Conservation (phyloP, 2,329 filamentous ascomycete genomes). For the Aspergillus texensis region DNA sequence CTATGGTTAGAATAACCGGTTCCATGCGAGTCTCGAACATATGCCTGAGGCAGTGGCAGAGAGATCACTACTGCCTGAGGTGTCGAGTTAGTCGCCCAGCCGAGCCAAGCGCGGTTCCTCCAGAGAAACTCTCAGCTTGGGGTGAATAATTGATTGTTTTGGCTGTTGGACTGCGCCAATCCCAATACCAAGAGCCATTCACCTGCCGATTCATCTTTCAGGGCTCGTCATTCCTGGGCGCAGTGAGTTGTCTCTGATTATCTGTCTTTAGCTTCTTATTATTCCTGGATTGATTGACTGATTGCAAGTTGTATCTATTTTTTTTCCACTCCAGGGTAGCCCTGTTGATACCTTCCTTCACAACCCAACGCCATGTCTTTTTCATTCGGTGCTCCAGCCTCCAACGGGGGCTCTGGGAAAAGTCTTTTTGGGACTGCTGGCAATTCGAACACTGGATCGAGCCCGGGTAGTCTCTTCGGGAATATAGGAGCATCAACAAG, state of each 20-base stretch:
- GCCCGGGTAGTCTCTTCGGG: slow-evolving; percentile 43
- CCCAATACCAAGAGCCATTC: slow-evolving; percentile 2
- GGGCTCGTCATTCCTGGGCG: slow-evolving; percentile 19
- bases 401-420: slow-evolving; percentile 37
- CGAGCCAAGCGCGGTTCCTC: slow-evolving; percentile 21
- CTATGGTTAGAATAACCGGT: slow-evolving; percentile 22
- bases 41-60: slow-evolving; percentile 29
- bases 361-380: slow-evolving; percentile 34
- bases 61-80: slow-evolving; percentile 20
- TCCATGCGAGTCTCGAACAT: slow-evolving; percentile 36
- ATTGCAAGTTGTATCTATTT: slow-evolving; percentile 13
- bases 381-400: slow-evolving; percentile 42
- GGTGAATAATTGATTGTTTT: slow-evolving; percentile 5
- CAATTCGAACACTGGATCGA: slow-evolving; percentile 28
- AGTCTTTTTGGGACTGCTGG: slow-evolving; percentile 38
- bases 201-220: slow-evolving; percentile 8
- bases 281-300: slow-evolving; percentile 4
- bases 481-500: slow-evolving; percentile 40
- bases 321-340: slow-evolving; percentile 26
- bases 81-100: slow-evolving; percentile 15
- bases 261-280: slow-evolving; percentile 3
- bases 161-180: slow-evolving; percentile 4
- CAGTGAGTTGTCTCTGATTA: slow-evolving; percentile 23
- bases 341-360: slow-evolving; percentile 24
- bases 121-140: slow-evolving; percentile 7